Evolutionary conservation across 306 rosid species (phyloP), one percentile per base, ranked within the genome.

Genomic region (Fragaria ananassa): DNA sequence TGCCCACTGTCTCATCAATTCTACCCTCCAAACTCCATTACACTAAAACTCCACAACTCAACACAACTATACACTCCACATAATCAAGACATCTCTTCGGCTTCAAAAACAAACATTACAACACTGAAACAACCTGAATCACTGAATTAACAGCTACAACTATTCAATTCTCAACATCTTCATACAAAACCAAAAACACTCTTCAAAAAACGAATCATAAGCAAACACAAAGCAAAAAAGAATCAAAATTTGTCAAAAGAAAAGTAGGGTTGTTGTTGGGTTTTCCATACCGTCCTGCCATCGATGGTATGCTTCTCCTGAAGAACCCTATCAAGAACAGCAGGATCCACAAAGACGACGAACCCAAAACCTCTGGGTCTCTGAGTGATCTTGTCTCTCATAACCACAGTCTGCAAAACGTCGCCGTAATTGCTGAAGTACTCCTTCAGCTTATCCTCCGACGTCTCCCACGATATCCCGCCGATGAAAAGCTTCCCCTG

Each of bases 401-500:
- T 94, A 7, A 94, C 97, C 1, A 93, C 93, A 8, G 97, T 82
- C 85, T 83, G 94, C 83, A 87, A 21, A 37, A 94, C 95, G 6
- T 94, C 95, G 39, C 97, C 98, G 45, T 94, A 94, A 87, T 80
- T 87, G 64, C 84, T 53, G 35, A 94, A 94, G 78, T 94, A 90
- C 64, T 92, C 95, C 83, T 85, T 89, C 14, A 94, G 95, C 92
- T 89, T 94, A 15, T 94, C 98, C 83, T 94, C 97, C 9, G 84
- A 76, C 8, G 98, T 91, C 44, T 94, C 98, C 98, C 98, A 94
- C 3, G 98, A 94, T 79, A 92, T 92, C 79, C 98, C 98, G 51
- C 98, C 97, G 76, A 94, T 92, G 45, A 94, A 94, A 44, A 94
- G 88, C 91, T 94, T 94, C 1, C 98, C 97, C 74, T 89, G 98